Evolutionary conservation across 2,329 filamentous ascomycete species (phyloP).

Genomic region (Teratosphaeriaceae sp.): DNA sequence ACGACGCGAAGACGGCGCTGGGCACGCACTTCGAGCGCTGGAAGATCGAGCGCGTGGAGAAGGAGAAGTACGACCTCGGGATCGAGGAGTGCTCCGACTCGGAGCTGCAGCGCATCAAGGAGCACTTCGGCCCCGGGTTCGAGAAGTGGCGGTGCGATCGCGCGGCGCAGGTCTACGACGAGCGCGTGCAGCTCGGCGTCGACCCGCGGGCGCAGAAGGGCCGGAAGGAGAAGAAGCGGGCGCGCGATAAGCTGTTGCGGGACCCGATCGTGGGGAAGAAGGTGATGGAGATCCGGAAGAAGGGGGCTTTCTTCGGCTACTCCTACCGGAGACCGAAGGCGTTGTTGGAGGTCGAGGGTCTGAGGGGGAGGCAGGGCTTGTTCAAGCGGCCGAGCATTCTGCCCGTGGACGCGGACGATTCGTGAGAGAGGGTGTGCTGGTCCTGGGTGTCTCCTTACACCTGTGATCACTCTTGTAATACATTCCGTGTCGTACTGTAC

Average conservation of each 20-base stretch:
- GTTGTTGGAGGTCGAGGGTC: conserved; percentile 14
- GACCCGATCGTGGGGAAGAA: conserved; percentile 59
- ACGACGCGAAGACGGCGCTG: conserved; percentile 8
- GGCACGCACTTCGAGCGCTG: conserved; percentile 17
- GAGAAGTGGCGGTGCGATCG: conserved; percentile 25
- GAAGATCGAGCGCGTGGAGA: conserved; percentile 16
- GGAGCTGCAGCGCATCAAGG: conserved; percentile 25
- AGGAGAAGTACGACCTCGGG: conserved; percentile 26
- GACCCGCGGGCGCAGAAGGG: conserved; percentile 31
- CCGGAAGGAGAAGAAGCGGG: conserved; percentile 65
- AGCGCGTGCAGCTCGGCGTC: conserved; percentile 12
- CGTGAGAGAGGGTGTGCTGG: too few relatives aligned
- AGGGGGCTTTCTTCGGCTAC: conserved; percentile 82
- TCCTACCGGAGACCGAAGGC: conserved; percentile 57
- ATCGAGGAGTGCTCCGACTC: conserved; percentile 23
- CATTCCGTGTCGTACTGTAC: too few relatives aligned
- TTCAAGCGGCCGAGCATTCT: conserved; percentile 19
- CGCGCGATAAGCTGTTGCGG: conserved; percentile 77
- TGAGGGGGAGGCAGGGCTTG: conserved; percentile 10
- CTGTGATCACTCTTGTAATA: too few relatives aligned
- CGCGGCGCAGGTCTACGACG: conserved; percentile 19
- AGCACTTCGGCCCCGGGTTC: conserved; percentile 24
- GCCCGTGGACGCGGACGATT: conserved; percentile 10
- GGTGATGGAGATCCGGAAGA: conserved; percentile 75
- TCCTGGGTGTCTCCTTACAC: too few relatives aligned